These are phyloP conservation scores for Paracamarosporium sp. DNA, from an alignment of 2,329 filamentous ascomycete species.

Conservation along the genomic window DNA sequence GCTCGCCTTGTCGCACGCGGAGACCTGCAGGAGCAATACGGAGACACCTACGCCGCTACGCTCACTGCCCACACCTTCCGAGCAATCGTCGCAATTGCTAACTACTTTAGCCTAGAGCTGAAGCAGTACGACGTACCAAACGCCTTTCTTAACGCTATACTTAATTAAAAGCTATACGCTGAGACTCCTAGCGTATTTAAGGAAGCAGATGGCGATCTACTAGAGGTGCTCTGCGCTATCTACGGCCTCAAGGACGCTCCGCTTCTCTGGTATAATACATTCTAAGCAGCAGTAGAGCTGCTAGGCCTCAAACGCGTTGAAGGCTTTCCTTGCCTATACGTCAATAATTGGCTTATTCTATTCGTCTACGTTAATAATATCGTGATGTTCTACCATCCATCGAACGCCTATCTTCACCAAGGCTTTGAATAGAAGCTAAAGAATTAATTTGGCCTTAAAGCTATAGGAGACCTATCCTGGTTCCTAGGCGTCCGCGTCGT, in stretches of 20 bases:
- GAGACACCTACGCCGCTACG: no score
- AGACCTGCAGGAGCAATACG: no score
- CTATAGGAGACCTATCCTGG: background rate
- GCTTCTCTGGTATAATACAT: slow-evolving; percentile 21
- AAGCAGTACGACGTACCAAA: no score
- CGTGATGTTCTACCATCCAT: background rate
- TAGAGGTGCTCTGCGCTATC: slow-evolving; percentile 18
- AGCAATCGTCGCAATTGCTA: no score
- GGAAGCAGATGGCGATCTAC: no score
- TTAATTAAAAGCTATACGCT: no score
- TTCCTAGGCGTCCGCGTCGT: background rate
- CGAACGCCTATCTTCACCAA: background rate
- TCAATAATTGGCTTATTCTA: slow-evolving; percentile 8
- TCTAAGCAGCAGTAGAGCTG: slow-evolving; percentile 11
- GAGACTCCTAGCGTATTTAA: no score
- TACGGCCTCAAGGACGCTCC: slow-evolving; percentile 22
- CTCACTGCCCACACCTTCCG: no score
- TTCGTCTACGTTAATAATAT: slow-evolving; percentile 19
- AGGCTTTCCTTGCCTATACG: slow-evolving; percentile 14
- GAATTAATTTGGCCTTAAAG: background rate
- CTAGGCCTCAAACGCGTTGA: slow-evolving; percentile 13
- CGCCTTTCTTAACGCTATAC: no score
- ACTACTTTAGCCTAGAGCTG: no score
- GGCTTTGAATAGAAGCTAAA: slow-evolving; percentile 1
- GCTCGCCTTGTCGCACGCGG: no score